Evolutionary conservation across 352 stramenopile species (phyloP).

Genomic region (Pythium volutum): DNA sequence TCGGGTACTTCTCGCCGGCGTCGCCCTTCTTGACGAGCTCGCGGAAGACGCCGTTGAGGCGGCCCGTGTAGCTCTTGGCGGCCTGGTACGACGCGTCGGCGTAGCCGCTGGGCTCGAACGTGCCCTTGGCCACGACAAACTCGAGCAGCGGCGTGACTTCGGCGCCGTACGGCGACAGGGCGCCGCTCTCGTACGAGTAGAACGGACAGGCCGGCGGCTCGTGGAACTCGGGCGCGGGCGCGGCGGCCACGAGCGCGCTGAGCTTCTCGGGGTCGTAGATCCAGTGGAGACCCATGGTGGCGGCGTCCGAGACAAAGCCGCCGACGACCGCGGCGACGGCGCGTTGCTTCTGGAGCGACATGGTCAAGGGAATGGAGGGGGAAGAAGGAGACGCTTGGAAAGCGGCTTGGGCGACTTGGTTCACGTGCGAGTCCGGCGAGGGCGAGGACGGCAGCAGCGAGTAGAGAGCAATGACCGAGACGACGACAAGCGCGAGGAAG

Average conservation of each 20-base stretch:
- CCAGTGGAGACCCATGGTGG: slow-evolving; percentile 72
- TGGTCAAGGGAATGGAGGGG: neutral
- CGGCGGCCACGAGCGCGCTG: slow-evolving; percentile 29
- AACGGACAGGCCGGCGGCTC: slow-evolving; percentile 58
- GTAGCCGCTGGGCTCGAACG: slow-evolving; percentile 47
- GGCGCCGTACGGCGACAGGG: slow-evolving; percentile 59
- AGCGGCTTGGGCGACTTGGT: neutral
- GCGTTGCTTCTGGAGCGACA: slow-evolving; percentile 39
- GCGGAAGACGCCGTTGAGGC: slow-evolving; percentile 65
- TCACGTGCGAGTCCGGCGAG: neutral
- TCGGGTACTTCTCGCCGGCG: slow-evolving; percentile 44
- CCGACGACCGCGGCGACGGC: slow-evolving; percentile 45
- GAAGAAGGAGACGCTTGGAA: neutral
- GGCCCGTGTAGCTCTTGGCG: slow-evolving; percentile 53
- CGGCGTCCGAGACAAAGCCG: slow-evolving; percentile 59
- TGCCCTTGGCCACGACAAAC: slow-evolving; percentile 38
- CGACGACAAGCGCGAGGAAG: slow-evolving; percentile 11
- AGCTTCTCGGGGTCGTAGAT: slow-evolving; percentile 68
- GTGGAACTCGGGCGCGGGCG: slow-evolving; percentile 43
- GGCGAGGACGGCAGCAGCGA: slow-evolving; percentile 1
- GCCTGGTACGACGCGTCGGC: slow-evolving; percentile 45
- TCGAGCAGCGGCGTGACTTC: slow-evolving; percentile 62
- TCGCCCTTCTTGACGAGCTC: slow-evolving; percentile 67
- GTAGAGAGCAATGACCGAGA: slow-evolving; percentile 9
- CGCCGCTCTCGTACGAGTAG: slow-evolving; percentile 56